Percentiles rank a stretch among this genome's conserved stretches.
Evolutionary conservation across 1,139 yeast species (phyloP).

Genomic region (Nakaseomyces nivariensis): DNA sequence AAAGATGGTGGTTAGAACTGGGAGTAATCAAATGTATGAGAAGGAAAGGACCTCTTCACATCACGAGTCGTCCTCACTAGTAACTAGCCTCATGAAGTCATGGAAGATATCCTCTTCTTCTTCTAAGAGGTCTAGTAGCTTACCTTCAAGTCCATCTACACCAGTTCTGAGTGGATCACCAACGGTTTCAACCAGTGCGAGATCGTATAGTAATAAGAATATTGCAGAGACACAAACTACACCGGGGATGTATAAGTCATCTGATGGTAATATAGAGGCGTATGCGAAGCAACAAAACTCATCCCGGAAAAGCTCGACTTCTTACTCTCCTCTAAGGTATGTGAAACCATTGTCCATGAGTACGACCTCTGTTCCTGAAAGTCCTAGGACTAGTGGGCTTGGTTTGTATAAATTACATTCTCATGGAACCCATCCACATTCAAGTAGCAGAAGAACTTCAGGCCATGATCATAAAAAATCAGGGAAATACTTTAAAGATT

Average conservation of each 20-base stretch:
- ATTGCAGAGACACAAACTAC: background rate
- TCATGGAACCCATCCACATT: conserved; percentile 10
- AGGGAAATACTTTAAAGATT: conserved; percentile 41
- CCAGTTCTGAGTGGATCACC: conserved; percentile 2
- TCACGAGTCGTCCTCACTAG: conserved; percentile 10
- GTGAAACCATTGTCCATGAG: conserved; percentile 12
- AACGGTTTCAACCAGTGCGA: conserved; percentile 2
- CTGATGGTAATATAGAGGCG: conserved; percentile 23
- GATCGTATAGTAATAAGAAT: conserved; percentile 3
- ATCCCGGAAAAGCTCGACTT: conserved; percentile 14
- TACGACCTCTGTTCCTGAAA: conserved; percentile 5
- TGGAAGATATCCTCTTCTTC: conserved; percentile 20
- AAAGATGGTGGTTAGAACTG: conserved; percentile 13
- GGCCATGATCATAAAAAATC: conserved; percentile 16
- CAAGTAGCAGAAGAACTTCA: conserved; percentile 10
- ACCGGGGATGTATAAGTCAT: background rate
- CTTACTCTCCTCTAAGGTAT: conserved; percentile 22
- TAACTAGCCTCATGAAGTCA: conserved; percentile 23
- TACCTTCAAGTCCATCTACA: conserved; percentile 4
- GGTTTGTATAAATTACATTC: conserved; percentile 3
- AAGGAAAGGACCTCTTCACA: conserved; percentile 11
- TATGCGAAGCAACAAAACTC: conserved; percentile 20
- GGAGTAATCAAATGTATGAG: conserved; percentile 17
- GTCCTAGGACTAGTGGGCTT: conserved; percentile 1
- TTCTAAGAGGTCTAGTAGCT: conserved; percentile 4